phyloP scores from a whole-genome alignment of 1,284 basidiomycete genomes.

The Ustilago lituana region DNA sequence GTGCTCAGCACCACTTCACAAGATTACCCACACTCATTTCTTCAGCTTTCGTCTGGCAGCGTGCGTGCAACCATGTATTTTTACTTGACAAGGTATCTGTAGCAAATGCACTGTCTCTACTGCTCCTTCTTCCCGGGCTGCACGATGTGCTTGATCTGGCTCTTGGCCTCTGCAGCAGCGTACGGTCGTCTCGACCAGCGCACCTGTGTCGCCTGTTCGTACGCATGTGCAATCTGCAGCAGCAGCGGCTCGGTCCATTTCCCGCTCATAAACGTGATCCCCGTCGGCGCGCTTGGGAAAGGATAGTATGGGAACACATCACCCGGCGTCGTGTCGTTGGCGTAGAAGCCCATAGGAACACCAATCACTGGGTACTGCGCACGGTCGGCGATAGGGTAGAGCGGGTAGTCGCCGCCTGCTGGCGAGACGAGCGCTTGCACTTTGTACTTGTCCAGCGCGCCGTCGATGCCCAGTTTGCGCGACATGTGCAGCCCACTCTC shows the following conservation, averaged over 20 bases:
- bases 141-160: constrained; percentile 73
- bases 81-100: too few relatives aligned
- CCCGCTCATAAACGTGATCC: constrained; percentile 75
- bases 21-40: too few relatives aligned
- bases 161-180: constrained; percentile 73
- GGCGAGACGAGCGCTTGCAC: constrained; percentile 20
- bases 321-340: constrained; percentile 16
- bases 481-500: constrained; percentile 13
- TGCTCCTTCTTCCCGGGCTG: not conserved
- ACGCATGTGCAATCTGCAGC: constrained; percentile 74
- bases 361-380: constrained; percentile 36
- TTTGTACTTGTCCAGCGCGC: constrained; percentile 9
- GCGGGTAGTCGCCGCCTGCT: constrained; percentile 20
- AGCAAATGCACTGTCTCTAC: too few relatives aligned
- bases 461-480: constrained; percentile 20
- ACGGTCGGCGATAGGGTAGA: constrained; percentile 23
- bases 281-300: constrained; percentile 70
- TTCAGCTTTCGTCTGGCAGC: too few relatives aligned
- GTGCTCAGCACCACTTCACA: too few relatives aligned
- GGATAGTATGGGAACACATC: constrained; percentile 23
- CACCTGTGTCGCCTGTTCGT: constrained; percentile 75
- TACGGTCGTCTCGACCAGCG: constrained; percentile 72
- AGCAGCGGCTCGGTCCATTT: constrained; percentile 75
- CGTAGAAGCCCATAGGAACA: constrained; percentile 39
- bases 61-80: too few relatives aligned